Percentiles rank a stretch among this genome's conserved stretches.
Conservation (phyloP, 495 filamentous ascomycete species). For the Penicillium roqueforti region DNA sequence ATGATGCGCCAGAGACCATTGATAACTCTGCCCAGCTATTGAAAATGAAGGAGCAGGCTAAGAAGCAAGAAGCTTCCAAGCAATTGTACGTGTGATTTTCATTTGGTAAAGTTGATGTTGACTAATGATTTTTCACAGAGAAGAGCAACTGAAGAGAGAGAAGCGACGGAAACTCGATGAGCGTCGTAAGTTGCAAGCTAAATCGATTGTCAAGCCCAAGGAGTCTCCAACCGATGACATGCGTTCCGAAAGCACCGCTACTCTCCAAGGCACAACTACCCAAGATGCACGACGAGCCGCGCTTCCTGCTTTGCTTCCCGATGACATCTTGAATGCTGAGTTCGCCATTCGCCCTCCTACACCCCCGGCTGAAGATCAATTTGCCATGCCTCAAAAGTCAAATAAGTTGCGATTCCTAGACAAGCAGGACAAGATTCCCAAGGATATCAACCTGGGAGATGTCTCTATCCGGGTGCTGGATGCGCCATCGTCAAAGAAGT, state of each 20-base stretch:
- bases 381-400: conserved; percentile 27
- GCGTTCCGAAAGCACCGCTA: conserved; percentile 39
- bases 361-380: conserved; percentile 30
- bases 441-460: conserved; percentile 50
- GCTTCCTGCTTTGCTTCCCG: conserved; percentile 49
- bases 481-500: conserved; percentile 32
- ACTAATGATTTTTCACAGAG: conserved; percentile 30
- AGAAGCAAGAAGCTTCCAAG: conserved; percentile 35
- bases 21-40: conserved; percentile 42
- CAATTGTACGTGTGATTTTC: conserved; percentile 31
- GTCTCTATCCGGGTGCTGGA: conserved; percentile 52
- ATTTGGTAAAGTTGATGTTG: background rate
- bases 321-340: conserved; percentile 49
- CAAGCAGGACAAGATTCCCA: conserved; percentile 46
- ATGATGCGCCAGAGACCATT: conserved; percentile 52
- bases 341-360: conserved; percentile 40
- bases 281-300: conserved; percentile 35
- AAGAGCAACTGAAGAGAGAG: conserved; percentile 41
- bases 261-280: conserved; percentile 39
- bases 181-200: conserved; percentile 45
- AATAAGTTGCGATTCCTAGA: conserved; percentile 52
- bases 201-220: conserved; percentile 33
- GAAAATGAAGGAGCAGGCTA: conserved; percentile 39
- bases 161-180: conserved; percentile 49
- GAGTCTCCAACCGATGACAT: conserved; percentile 32